phyloP scores from a whole-genome alignment of 768 basidiomycete species.

The Podaxis sp. region DNA sequence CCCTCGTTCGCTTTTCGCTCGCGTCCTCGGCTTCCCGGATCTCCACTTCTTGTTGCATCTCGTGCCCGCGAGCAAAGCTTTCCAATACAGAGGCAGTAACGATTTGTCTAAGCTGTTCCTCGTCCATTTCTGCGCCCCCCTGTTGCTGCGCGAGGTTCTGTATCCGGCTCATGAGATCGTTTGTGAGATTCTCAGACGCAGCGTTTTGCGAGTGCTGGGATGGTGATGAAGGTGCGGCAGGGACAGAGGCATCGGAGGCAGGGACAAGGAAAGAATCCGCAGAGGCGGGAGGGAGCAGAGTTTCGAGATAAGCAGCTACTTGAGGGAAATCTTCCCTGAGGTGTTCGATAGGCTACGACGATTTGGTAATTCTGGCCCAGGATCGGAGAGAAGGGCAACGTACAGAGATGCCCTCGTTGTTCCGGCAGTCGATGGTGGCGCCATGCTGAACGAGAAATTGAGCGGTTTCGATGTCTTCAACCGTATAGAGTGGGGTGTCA shows the following conservation, averaged over 20 bases:
- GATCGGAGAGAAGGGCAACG: slow-evolving; percentile 26
- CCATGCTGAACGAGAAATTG: slow-evolving; percentile 78
- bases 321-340: slow-evolving; percentile 71
- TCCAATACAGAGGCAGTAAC: slow-evolving; percentile 68
- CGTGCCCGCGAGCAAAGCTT: slow-evolving; percentile 63
- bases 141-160: slow-evolving; percentile 61
- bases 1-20: slow-evolving; percentile 33
- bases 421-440: slow-evolving; percentile 59
- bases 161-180: slow-evolving; percentile 62
- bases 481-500: slow-evolving; percentile 90
- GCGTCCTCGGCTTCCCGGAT: slow-evolving; percentile 21
- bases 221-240: slow-evolving; percentile 28
- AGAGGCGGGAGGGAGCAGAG: slow-evolving; percentile 28
- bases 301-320: slow-evolving; percentile 62
- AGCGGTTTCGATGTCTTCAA: slow-evolving; percentile 80
- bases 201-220: slow-evolving; percentile 70
- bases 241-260: background rate
- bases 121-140: slow-evolving; percentile 59
- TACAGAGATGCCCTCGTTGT: slow-evolving; percentile 77
- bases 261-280: slow-evolving; percentile 22
- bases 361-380: slow-evolving; percentile 12
- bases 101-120: slow-evolving; percentile 60
- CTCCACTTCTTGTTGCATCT: slow-evolving; percentile 33
- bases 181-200: slow-evolving; percentile 70
- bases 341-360: slow-evolving; percentile 62